Evolutionary conservation across 2,329 filamentous ascomycete genomes (phyloP), one percentile per base, ranked within the genome.

Genomic region (Fusarium dlaminii): DNA sequence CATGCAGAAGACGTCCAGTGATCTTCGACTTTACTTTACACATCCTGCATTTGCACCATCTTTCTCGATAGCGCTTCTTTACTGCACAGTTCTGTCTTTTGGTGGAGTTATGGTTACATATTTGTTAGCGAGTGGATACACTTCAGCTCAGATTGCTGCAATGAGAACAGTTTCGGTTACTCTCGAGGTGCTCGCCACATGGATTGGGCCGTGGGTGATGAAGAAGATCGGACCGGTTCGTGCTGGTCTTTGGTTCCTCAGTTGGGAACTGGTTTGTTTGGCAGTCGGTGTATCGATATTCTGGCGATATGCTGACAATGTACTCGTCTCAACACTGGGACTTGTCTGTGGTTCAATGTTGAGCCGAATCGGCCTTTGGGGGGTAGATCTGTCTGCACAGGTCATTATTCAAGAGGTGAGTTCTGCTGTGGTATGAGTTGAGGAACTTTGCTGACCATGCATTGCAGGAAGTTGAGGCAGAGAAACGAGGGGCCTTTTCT

Each of bases 181-280:
- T 6, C 86, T 90, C 56, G 91, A 93, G 78, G 81, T 93, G 6
- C 83, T 83, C 13, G 90, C 91, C 0, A 93, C 91, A 0, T 91
- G 88, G 85, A 78, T 87, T 1, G 89, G 87, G 0, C 91, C 91
- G 0, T 81, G 83, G 62, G 78, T 91, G 20, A 90, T 90, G 85
- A 75, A 74, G 6, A 82, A 80, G 43, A 87, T 92, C 43, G 90
- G 90, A 0, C 82, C 87, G 2, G 84, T 93, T 13, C 84, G 93
- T n/a, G 86, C 88, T 0, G 93, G 92, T 0, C 84, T 94, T 7
- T 95, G 93, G 93, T 90, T 90, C 70, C 78, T 92, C 15, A 90
- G 87, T 63, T 93, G 90, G 88, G 92, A 94, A 78, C 83, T 92
- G n/a, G 64, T 84, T 6, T 90, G 87, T 73, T 82, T 91, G 9